These are phyloP conservation scores for Tothia fuscella DNA, from an alignment of 2,329 filamentous ascomycete species.

Conservation along the genomic window DNA sequence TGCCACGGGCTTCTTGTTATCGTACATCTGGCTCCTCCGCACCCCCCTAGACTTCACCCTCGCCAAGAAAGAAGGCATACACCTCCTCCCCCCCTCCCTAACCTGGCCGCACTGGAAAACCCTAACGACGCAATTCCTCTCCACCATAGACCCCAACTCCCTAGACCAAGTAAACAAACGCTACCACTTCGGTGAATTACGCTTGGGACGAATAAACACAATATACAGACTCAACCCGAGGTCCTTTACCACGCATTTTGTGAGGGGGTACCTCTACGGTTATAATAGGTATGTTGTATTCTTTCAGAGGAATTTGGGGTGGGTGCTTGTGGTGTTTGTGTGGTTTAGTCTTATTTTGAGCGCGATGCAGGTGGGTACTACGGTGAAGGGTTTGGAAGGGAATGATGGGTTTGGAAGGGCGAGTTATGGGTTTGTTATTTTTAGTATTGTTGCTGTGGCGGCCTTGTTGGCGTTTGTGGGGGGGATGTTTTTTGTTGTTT, in stretches of 20 bases:
- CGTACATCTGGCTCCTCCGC: conserved; percentile 11
- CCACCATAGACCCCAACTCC: conserved; percentile 20
- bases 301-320: conserved; percentile 24
- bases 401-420: conserved; percentile 18
- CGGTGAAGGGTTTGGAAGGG: conserved; percentile 17
- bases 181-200: conserved; percentile 11
- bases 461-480: conserved; percentile 19
- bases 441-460: conserved; percentile 23
- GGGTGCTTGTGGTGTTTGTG: conserved; percentile 26
- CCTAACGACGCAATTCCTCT: conserved; percentile 3
- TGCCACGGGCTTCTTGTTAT: conserved; percentile 9
- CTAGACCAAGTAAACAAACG: conserved; percentile 23
- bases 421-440: conserved; percentile 23
- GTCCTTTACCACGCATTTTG: conserved; percentile 22
- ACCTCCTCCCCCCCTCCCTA: conserved; percentile 1
- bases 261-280: conserved; percentile 27
- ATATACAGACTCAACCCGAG: conserved; percentile 21
- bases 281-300: conserved; percentile 29
- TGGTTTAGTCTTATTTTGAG: conserved; percentile 25
- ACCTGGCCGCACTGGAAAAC: conserved; percentile 3
- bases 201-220: conserved; percentile 20
- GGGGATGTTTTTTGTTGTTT: conserved; percentile 21
- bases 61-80: background rate
- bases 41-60: conserved; percentile 9
- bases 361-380: conserved; percentile 27